Conservation (phyloP, 2,329 filamentous ascomycete genomes). For the Diaporthe nobilis region DNA sequence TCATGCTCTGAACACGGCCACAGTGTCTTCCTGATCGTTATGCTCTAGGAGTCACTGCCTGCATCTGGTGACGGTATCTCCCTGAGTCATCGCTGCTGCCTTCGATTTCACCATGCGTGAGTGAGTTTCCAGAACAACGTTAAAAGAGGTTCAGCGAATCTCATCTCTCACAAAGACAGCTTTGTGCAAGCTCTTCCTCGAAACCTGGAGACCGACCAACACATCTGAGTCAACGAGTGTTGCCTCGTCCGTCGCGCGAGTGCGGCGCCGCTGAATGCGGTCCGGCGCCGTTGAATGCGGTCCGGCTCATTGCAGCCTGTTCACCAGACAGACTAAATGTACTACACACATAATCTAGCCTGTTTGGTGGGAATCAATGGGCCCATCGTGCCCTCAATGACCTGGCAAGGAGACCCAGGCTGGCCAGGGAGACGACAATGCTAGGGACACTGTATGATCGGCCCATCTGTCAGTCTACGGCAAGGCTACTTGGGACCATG, state of each 20-base stretch:
- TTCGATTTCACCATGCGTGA: background rate
- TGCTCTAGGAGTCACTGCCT: background rate
- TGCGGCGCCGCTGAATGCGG: too few species aligned
- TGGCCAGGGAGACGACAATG: too few species aligned
- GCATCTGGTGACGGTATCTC: background rate
- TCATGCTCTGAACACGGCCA: background rate
- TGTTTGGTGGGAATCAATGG: background rate
- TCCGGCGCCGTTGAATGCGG: background rate
- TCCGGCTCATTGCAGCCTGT: background rate
- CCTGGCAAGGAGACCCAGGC: background rate
- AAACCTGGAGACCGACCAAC: background rate
- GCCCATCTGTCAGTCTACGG: background rate
- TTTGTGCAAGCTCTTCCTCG: background rate
- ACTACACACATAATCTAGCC: background rate
- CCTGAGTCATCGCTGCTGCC: background rate
- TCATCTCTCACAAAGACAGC: background rate
- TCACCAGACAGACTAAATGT: background rate
- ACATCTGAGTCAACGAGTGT: constrained; percentile 33
- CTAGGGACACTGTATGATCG: background rate
- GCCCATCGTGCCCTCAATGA: background rate
- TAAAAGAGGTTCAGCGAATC: background rate
- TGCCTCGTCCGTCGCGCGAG: constrained; percentile 16
- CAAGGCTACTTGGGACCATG: background rate
- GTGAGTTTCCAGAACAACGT: constrained; percentile 15
- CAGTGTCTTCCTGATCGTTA: background rate